phyloP scores from a whole-genome alignment of 257 asterid species.

The Rauvolfia tetraphylla region DNA sequence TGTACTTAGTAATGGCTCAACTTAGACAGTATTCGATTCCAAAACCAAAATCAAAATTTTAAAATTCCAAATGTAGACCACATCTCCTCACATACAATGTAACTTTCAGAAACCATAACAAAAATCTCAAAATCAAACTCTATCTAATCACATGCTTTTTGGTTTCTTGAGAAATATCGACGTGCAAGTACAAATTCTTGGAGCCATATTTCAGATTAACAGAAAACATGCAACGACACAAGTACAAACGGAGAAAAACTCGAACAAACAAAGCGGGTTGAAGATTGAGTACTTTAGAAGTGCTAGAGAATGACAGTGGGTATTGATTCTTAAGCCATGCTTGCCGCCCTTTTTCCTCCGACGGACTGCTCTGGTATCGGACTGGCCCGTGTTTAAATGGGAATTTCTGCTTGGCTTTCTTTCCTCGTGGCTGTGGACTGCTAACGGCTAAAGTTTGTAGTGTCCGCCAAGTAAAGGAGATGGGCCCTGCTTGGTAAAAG shows the following conservation, averaged over 20 bases:
- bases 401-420: background rate
- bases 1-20: too few relatives aligned
- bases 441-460: background rate
- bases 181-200: background rate
- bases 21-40: too few relatives aligned
- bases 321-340: slow-evolving; percentile 2
- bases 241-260: background rate
- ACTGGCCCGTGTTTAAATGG: background rate
- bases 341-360: slow-evolving; percentile 1
- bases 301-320: background rate
- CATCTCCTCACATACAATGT: too few relatives aligned
- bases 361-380: background rate
- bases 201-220: background rate
- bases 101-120: too few relatives aligned
- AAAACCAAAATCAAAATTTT: too few relatives aligned
- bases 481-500: background rate
- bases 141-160: too few relatives aligned
- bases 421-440: background rate
- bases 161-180: background rate
- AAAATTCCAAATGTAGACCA: too few relatives aligned
- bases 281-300: background rate
- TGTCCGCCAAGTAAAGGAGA: background rate
- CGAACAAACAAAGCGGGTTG: background rate
- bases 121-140: too few relatives aligned
- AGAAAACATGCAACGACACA: background rate